Conservation (phyloP, 2,329 filamentous ascomycete genomes). For the Diaporthe capsici region DNA sequence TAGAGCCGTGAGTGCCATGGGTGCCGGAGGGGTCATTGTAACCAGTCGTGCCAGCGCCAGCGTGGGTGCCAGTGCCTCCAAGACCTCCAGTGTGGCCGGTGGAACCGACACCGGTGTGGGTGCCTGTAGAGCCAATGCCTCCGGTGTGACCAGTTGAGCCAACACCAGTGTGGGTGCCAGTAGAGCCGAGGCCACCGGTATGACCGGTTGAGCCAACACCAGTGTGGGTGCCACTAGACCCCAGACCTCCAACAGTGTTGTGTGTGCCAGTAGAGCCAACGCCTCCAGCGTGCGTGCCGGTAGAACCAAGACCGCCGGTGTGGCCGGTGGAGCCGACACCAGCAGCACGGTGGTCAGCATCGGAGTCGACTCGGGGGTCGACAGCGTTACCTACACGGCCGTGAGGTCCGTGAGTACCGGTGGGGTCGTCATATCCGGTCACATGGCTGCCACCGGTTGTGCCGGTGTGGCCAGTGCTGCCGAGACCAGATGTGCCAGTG, state of each 20-base stretch:
- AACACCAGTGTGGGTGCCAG: conserved; percentile 46
- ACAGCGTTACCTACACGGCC: conserved; percentile 59
- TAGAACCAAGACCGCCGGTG: neutral
- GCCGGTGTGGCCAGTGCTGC: conserved; percentile 48
- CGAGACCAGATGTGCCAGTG: conserved; percentile 17
- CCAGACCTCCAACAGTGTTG: conserved; percentile 45
- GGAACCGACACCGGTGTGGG: conserved; percentile 45
- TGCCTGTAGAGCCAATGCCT: conserved; percentile 41
- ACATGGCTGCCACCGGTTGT: neutral
- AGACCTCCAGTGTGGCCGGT: conserved; percentile 52
- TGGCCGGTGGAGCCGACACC: neutral
- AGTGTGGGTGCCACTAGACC: conserved; percentile 53
- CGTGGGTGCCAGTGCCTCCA: conserved; percentile 43
- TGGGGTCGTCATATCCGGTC: conserved; percentile 37
- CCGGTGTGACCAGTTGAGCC: neutral
- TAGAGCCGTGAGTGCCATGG: conserved; percentile 52
- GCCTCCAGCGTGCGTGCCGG: neutral
- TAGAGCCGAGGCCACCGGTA: neutral
- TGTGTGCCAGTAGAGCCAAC: conserved; percentile 43
- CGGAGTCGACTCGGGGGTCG: conserved; percentile 67
- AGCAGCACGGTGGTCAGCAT: conserved; percentile 57
- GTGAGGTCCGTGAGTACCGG: conserved; percentile 59
- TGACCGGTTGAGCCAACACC: neutral
- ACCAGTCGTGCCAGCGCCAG: conserved; percentile 46
- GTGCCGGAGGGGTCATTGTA: conserved; percentile 50